Base-by-base conservation (phyloP, 2,329 filamentous ascomycete species). In the Fusarium goolgardi region DNA sequence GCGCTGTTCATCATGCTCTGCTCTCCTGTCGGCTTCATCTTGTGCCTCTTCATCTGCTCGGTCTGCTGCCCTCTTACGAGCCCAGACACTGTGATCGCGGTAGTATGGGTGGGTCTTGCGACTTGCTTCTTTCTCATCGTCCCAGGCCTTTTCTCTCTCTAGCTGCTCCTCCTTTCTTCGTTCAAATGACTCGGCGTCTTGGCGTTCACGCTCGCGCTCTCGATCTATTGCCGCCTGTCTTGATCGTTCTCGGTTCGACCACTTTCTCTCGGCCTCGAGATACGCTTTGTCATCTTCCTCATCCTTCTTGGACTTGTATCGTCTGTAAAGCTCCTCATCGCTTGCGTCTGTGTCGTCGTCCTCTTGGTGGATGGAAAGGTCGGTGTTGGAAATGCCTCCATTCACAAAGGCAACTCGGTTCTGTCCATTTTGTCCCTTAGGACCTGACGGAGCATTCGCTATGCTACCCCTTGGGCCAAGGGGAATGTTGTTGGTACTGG, bases 321-420 rank as follows among this genome's bases (percentile, higher is more conserved):
- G 86, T 29, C 85, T 85, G 77, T 97, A 90, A 0, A 98, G 83
- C 77, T 98, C 95, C 15, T 91, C 89, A 73, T 99, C 96, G 68
- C 90, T 93, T 4, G 93, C 93, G 50, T 96, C 90, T 10, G 92
- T 93, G 47, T 97, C 93, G 39, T 97, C 93, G 43, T 96, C 93
- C 52, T 97, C 93, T 15, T 86, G 85, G 65, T 88, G 86, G 63
- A 88, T 82, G 31, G 83, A 84, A 11, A 78, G 65, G 8, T 83
- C 81, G 2, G 88, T 87, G 69, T 90, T 91, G 3, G 89, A 84
- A 16, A 87, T 84, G 25, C 88, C 90, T 1, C 93, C 93, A 67
- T 95, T 96, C 34, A 97, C 89, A 78, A 98, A 97, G 0, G 85
- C 84, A 20, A 97, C 77, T n/a, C 84, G 76, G 25, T 71, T 71